These are phyloP conservation scores for Fusarium sterilihyphosum DNA, from an alignment of 2,329 filamentous ascomycete species.

Conservation along the genomic window DNA sequence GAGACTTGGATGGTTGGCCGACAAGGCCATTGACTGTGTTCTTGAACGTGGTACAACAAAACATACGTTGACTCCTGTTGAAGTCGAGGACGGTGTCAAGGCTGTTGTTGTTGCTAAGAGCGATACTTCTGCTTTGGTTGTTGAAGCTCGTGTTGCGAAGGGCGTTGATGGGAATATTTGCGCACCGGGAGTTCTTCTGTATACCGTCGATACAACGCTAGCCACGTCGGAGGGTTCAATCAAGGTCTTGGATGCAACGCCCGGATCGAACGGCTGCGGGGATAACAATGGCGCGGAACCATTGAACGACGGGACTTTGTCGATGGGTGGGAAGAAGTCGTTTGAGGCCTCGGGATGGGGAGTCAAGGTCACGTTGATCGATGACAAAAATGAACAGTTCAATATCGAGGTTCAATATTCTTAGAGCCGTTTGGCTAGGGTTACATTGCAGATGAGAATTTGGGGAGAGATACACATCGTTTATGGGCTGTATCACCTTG, in stretches of 20 bases:
- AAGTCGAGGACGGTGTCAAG: conserved; percentile 14
- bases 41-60: conserved; percentile 35
- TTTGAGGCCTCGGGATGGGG: conserved; percentile 24
- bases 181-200: conserved; percentile 48
- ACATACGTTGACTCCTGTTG: conserved; percentile 36
- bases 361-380: conserved; percentile 20
- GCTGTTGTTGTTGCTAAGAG: conserved; percentile 20
- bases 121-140: conserved; percentile 43
- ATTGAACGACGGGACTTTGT: conserved; percentile 48
- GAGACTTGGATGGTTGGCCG: conserved; percentile 50
- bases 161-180: conserved; percentile 44
- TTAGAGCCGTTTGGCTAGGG: not conserved
- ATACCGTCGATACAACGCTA: conserved; percentile 46
- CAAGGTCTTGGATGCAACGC: conserved; percentile 47
- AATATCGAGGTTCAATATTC: not conserved
- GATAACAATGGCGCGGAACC: conserved; percentile 25
- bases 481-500: not conserved
- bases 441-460: not conserved
- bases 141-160: conserved; percentile 43
- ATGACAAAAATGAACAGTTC: not conserved
- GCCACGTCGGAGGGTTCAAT: conserved; percentile 46
- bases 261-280: conserved; percentile 43
- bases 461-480: not conserved
- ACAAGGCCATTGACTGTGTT: conserved; percentile 48
- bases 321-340: not conserved